Conservation (phyloP, 352 stramenopile genomes). For the Pythium utonaiense region DNA sequence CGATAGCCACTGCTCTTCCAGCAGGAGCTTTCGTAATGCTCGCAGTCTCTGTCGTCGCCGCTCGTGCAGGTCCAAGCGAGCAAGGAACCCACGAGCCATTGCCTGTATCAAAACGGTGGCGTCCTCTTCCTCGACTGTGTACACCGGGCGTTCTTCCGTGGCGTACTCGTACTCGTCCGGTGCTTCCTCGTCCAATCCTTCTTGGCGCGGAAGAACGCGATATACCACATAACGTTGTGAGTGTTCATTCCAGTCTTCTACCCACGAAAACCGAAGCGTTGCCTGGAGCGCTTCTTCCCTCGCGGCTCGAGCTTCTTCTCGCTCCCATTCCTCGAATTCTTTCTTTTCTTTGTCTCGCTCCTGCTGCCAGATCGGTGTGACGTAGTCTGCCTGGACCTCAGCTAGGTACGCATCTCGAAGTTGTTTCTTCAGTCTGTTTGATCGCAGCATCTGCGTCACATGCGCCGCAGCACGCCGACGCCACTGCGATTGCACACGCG, state of each 20-base stretch:
- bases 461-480: constrained; percentile 40
- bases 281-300: constrained; percentile 35
- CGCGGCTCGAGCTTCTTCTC: constrained; percentile 29
- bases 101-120: constrained; percentile 41
- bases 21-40: constrained; percentile 17
- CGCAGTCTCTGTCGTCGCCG: constrained; percentile 32
- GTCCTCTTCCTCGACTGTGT: constrained; percentile 63
- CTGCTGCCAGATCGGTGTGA: constrained; percentile 59
- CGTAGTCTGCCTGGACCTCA: constrained; percentile 51
- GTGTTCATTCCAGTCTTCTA: constrained; percentile 53
- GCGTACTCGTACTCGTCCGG: constrained; percentile 23
- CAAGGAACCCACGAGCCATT: constrained; percentile 35
- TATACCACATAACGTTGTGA: constrained; percentile 43
- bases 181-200: background rate
- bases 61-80: constrained; percentile 27
- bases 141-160: constrained; percentile 40
- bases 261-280: constrained; percentile 51
- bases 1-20: constrained; percentile 45
- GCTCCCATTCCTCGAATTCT: constrained; percentile 40
- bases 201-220: background rate
- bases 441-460: constrained; percentile 37
- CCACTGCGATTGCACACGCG: constrained; percentile 51
- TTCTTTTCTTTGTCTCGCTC: constrained; percentile 58
- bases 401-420: constrained; percentile 47
- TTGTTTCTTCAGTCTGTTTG: constrained; percentile 27